Conservation (phyloP, 2,329 filamentous ascomycete genomes). For the Epichloe festucae region DNA sequence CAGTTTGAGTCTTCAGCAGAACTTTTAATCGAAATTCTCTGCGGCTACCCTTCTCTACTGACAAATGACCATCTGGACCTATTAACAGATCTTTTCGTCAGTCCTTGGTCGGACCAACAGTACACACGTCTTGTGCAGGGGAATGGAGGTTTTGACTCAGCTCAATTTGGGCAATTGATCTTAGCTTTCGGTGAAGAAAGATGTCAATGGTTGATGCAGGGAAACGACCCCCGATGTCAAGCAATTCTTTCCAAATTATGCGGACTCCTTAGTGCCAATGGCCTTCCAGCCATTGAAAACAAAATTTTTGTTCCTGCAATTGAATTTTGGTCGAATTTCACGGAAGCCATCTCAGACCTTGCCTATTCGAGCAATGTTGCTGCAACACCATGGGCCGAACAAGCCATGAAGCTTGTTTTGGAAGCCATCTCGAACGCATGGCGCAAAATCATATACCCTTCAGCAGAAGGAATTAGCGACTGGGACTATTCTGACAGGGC, state of each 20-base stretch:
- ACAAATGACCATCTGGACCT: conserved; percentile 42
- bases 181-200: conserved; percentile 57
- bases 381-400: conserved; percentile 40
- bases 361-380: conserved; percentile 36
- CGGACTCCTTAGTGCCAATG: conserved; percentile 51
- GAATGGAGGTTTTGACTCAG: conserved; percentile 51
- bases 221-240: conserved; percentile 34
- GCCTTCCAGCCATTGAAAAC: conserved; percentile 58
- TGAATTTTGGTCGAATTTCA: conserved; percentile 71
- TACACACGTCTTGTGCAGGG: conserved; percentile 43
- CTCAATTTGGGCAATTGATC: conserved; percentile 54
- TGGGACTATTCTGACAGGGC: conserved; percentile 61
- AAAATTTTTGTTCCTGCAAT: conserved; percentile 60
- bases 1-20: conserved; percentile 50
- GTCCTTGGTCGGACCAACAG: conserved; percentile 42
- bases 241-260: conserved; percentile 46
- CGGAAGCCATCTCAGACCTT: conserved; percentile 52
- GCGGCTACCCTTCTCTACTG: conserved; percentile 52
- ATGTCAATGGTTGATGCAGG: conserved; percentile 44
- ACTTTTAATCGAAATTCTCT: conserved; percentile 50
- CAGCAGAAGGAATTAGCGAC: conserved; percentile 37
- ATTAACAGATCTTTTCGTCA: conserved; percentile 47
- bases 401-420: conserved; percentile 46
- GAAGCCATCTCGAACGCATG: conserved; percentile 54
- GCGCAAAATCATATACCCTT: conserved; percentile 57